These are phyloP conservation scores for Porphyra umbilicalis DNA, from an alignment of 31 red algal genomes.

Conservation along the genomic window DNA sequence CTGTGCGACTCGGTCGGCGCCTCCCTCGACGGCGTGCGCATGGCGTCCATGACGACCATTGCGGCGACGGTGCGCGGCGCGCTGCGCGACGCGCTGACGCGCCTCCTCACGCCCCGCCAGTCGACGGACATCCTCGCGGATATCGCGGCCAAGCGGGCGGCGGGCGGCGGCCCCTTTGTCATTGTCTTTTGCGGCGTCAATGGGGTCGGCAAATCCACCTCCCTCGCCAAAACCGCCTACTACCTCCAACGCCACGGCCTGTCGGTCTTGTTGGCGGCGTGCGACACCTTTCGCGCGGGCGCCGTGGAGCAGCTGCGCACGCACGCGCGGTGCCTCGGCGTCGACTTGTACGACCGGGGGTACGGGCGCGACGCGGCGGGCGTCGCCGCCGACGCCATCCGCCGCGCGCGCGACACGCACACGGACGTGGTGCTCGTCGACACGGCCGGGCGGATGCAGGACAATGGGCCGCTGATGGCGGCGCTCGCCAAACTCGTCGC, in stretches of 20 bases:
- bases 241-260: constrained; percentile 61
- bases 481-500: constrained; percentile 84
- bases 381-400: constrained; percentile 77
- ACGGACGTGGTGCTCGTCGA: constrained; percentile 93
- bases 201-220: constrained; percentile 88
- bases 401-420: constrained; percentile 45
- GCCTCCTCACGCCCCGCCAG: constrained; percentile 64
- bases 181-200: constrained; percentile 89
- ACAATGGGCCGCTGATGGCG: constrained; percentile 96
- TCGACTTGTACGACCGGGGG: constrained; percentile 79
- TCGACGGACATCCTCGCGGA: constrained; percentile 52
- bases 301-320: constrained; percentile 91
- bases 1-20: constrained; percentile 68
- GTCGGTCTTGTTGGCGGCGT: constrained; percentile 79
- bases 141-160: constrained; percentile 41
- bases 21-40: constrained; percentile 49
- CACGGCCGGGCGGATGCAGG: constrained; percentile 98
- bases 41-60: constrained; percentile 56
- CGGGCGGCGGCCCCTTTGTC: constrained; percentile 44
- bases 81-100: constrained; percentile 65
- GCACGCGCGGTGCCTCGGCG: constrained; percentile 84
- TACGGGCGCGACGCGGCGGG: constrained; percentile 87
- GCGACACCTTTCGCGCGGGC: constrained; percentile 94
- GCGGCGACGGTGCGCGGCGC: constrained; percentile 59
- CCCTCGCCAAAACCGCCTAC: constrained; percentile 77